phyloP scores from a whole-genome alignment of 1,139 yeast genomes.

The Saccharomyces uvarum region DNA sequence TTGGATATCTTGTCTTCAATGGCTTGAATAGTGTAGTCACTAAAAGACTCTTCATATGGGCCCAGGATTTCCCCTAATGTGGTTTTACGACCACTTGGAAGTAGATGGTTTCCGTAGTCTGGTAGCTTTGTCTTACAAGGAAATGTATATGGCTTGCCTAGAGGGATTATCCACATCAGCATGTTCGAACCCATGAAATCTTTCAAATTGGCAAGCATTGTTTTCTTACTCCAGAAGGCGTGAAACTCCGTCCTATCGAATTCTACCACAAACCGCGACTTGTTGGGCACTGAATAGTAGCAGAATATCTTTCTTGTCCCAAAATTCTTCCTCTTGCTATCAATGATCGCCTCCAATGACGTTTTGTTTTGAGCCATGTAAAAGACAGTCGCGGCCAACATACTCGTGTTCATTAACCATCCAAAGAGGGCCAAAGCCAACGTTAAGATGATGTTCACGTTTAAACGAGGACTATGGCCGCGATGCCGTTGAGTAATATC shows the following conservation, averaged over 20 bases:
- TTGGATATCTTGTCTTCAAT: constrained; percentile 14
- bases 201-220: constrained; percentile 12
- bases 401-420: constrained; percentile 37
- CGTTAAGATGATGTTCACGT: constrained; percentile 43
- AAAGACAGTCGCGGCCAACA: constrained; percentile 35
- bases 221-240: constrained; percentile 18
- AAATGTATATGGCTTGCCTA: constrained; percentile 3
- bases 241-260: constrained; percentile 1
- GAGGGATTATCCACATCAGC: constrained; percentile 23
- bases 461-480: constrained; percentile 27
- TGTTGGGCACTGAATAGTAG: constrained; percentile 6
- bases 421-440: constrained; percentile 39
- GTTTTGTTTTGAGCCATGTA: constrained; percentile 41
- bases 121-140: neutral
- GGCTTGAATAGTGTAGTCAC: constrained; percentile 10
- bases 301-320: constrained; percentile 1
- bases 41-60: constrained; percentile 14
- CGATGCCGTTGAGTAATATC: constrained; percentile 28
- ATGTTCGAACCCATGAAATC: constrained; percentile 19
- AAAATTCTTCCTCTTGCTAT: constrained; percentile 14
- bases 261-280: constrained; percentile 21
- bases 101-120: neutral
- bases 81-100: neutral
- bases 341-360: constrained; percentile 35
- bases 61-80: constrained; percentile 9